Base-by-base conservation (phyloP, 1,139 yeast species). In the Chernovozyma aurita region DNA sequence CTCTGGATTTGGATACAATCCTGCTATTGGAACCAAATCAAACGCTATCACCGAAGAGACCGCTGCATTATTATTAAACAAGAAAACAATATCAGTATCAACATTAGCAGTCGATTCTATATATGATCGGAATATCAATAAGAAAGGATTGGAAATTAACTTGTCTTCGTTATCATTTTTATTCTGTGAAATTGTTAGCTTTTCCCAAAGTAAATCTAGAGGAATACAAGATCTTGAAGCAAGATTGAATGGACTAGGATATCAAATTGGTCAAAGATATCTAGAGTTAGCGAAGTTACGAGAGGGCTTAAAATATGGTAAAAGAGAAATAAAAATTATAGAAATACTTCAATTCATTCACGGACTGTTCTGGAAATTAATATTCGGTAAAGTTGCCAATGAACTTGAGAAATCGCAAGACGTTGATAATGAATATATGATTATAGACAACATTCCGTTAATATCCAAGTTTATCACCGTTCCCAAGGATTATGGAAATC, bases 341-440 rank as follows among this genome's bases (percentile, higher is more conserved):
- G 95, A 88, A 34, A 74, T 87, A 16, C 63, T 92, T 37, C 96
- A 90, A 50, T 87, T 85, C 55, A 78, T 92, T 11, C 92, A 87
- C 49, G 78, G 90, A 0, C 72, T 79, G 0, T 72, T 94, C 29
- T 92, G 98, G 98, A 75, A 72, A 42, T 69, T 83, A 13, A 59
- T 90, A 16, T 92, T 92, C 61, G 95, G 92, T 9, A 80, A 79
- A 50, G 67, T 75, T 0, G 96, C 97, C 18, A 92, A 88, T 59
- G 95, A 85, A 40, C 65, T 94, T 40, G 97, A 92, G 48, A 83
- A 83, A 57, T 84, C 95, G 2, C 85, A 86, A 37, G 96, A 90
- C 34, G 73, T 80, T 26, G 74, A 75, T 11, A 81, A 83, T 46
- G 97, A 92, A 57, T 94, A 77, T 52, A 80, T 78, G 87, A 86